A percentile compares a stretch with the other conserved stretches of the same genome.
phyloP scores from a whole-genome alignment of 2,329 filamentous ascomycete genomes.

The Epichloe amarillans region DNA sequence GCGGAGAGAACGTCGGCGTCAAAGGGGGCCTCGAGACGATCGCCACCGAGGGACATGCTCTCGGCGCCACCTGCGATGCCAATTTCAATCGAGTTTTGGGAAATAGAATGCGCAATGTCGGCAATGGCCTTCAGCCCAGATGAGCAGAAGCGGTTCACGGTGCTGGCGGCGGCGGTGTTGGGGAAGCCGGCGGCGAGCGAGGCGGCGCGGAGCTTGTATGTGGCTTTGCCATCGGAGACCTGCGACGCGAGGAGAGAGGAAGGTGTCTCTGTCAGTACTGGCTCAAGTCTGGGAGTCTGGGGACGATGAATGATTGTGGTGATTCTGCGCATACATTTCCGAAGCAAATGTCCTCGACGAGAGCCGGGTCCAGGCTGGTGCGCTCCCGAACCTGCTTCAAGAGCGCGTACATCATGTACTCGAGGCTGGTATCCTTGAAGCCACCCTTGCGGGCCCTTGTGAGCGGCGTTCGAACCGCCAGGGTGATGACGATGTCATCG shows the following conservation, averaged over 20 bases:
- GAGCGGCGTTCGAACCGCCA: conserved; percentile 79
- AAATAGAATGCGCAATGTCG: conserved; percentile 84
- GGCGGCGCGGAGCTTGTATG: conserved; percentile 84
- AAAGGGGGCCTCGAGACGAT: conserved; percentile 59
- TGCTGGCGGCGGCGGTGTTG: conserved; percentile 69
- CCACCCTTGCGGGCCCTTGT: conserved; percentile 83
- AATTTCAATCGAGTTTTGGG: conserved; percentile 65
- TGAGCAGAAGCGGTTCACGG: conserved; percentile 93
- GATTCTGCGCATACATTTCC: conserved; percentile 54
- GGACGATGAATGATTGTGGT: no score
- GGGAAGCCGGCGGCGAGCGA: conserved; percentile 86
- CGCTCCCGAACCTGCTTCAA: conserved; percentile 62
- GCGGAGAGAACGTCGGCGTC: conserved; percentile 57
- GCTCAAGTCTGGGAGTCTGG: not conserved
- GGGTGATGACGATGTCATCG: conserved; percentile 92
- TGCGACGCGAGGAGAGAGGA: conserved; percentile 15
- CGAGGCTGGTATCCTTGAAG: conserved; percentile 85
- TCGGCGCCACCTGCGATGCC: conserved; percentile 84
- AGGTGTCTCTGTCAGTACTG: not conserved
- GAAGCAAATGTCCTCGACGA: conserved; percentile 81
- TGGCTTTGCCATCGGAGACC: conserved; percentile 74
- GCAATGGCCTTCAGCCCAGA: conserved; percentile 91
- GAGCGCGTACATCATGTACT: conserved; percentile 73
- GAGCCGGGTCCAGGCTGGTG: conserved; percentile 62
- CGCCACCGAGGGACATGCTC: conserved; percentile 66